phyloP scores from a whole-genome alignment of 1,284 basidiomycete genomes.

The Apiotrichum sp. region DNA sequence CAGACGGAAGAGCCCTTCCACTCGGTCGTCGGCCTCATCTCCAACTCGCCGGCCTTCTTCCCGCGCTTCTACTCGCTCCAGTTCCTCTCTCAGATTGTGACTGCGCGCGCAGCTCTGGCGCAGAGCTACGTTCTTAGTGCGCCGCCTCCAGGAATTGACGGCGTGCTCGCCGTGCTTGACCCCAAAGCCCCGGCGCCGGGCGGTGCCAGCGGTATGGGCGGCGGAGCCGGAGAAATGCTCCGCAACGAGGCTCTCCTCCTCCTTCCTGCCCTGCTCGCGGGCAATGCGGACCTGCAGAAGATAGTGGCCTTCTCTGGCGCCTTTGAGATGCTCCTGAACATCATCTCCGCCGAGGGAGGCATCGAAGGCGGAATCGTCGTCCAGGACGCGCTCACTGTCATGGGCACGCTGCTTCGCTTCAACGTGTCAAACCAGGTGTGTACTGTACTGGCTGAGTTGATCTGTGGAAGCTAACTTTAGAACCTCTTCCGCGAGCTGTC shows the following conservation, averaged over 20 bases:
- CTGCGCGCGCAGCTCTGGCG: conserved; percentile 69
- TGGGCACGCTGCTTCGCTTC: conserved; percentile 79
- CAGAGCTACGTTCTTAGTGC: conserved; percentile 74
- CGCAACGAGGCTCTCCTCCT: conserved; percentile 67
- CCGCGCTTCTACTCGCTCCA: conserved; percentile 81
- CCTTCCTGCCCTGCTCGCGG: conserved; percentile 71
- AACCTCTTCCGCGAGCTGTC: conserved; percentile 95
- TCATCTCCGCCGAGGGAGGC: conserved; percentile 79
- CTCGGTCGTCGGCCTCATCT: conserved; percentile 70
- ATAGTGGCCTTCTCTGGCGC: conserved; percentile 94
- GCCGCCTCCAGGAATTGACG: conserved; percentile 42
- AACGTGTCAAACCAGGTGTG: conserved; percentile 91
- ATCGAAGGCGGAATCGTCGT: conserved; percentile 85
- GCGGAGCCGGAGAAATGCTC: conserved; percentile 46
- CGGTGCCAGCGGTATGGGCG: conserved; percentile 24
- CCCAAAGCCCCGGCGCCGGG: conserved; percentile 25
- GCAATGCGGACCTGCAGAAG: conserved; percentile 93
- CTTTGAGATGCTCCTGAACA: conserved; percentile 91
- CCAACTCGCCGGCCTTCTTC: conserved; percentile 60
- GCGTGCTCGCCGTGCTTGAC: conserved; percentile 42
- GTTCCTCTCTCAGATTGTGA: conserved; percentile 69
- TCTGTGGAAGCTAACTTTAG: conserved; percentile 48
- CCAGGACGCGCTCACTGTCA: conserved; percentile 76
- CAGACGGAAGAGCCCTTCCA: conserved; percentile 60
- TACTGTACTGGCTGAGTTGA: background rate